A percentile compares a stretch with the other conserved stretches of the same genome.
phyloP scores from a whole-genome alignment of 1,284 basidiomycete species.

The Tilletia indica region DNA sequence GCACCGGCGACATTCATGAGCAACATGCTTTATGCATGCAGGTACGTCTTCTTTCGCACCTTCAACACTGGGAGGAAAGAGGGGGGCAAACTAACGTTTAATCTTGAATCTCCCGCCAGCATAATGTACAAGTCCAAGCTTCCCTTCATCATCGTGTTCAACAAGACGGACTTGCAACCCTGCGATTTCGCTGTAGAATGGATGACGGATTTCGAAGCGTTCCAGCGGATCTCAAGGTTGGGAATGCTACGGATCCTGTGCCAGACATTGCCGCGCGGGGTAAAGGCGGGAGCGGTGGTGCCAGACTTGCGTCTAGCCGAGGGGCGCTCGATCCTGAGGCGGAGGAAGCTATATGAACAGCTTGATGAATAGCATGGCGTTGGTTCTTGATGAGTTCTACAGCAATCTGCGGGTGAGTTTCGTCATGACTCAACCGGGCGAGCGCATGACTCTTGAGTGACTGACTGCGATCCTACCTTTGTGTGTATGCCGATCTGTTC shows the following conservation, averaged over 20 bases:
- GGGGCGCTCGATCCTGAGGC: conserved; percentile 62
- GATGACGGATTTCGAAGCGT: conserved; percentile 93
- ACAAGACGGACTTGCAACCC: conserved; percentile 89
- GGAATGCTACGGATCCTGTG: conserved; percentile 60
- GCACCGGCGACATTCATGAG: conserved; percentile 99
- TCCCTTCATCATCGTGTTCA: conserved; percentile 97
- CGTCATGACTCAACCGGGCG: too few species aligned
- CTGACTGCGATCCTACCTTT: too few species aligned
- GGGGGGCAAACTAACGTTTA: neutral
- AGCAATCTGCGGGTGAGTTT: conserved; percentile 78
- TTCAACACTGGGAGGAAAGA: neutral
- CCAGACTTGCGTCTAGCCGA: conserved; percentile 25
- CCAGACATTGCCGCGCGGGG: conserved; percentile 21
- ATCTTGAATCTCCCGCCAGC: conserved; percentile 58
- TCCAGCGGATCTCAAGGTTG: conserved; percentile 60
- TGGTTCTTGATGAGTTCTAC: conserved; percentile 98
- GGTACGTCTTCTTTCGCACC: conserved; percentile 61
- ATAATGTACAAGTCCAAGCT: conserved; percentile 98
- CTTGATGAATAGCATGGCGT: conserved; percentile 97
- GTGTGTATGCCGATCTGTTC: neutral
- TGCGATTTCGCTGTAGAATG: conserved; percentile 92
- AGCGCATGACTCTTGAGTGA: too few species aligned
- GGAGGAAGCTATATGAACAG: conserved; percentile 96
- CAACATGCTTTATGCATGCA: conserved; percentile 99
- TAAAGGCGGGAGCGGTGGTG: conserved; percentile 19